Evolutionary conservation across 371 early-diverging fungal genomes (phyloP).

Genomic region (Mortierella sp.): DNA sequence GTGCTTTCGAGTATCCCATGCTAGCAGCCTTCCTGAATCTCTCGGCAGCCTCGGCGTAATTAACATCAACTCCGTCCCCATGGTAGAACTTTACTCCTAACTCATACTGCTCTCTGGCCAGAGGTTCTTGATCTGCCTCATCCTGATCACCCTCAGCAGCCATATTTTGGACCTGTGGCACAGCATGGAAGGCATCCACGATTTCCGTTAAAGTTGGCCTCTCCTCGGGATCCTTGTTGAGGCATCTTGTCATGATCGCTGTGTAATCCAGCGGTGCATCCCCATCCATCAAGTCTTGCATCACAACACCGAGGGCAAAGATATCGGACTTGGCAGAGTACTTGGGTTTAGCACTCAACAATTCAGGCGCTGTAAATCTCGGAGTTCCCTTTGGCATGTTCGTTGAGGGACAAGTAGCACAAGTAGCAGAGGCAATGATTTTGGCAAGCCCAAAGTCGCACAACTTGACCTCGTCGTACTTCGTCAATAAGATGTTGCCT

Average conservation of each 20-base stretch:
- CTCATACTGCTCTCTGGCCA: conserved; percentile 11
- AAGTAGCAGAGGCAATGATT: conserved; percentile 1
- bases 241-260: conserved; percentile 12
- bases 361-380: conserved; percentile 18
- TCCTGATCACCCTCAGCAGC: background rate
- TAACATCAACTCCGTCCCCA: conserved; percentile 12
- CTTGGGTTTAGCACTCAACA: background rate
- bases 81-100: background rate
- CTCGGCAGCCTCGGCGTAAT: conserved; percentile 12
- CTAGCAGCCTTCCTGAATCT: conserved; percentile 7
- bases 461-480: conserved; percentile 11
- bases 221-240: conserved; percentile 15
- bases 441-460: conserved; percentile 30
- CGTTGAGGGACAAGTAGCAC: no score
- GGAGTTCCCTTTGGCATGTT: conserved; percentile 16
- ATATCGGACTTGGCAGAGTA: conserved; percentile 23
- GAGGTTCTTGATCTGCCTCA: background rate
- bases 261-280: conserved; percentile 14
- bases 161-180: background rate
- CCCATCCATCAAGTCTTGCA: conserved; percentile 7
- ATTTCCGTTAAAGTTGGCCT: conserved; percentile 8
- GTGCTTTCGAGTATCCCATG: conserved; percentile 10
- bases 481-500: conserved; percentile 13
- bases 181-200: conserved; percentile 1
- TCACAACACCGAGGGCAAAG: conserved; percentile 22